A percentile compares a stretch with the other conserved stretches of the same genome.
Conservation (phyloP, 1,284 basidiomycete species). For the Fomes fomentarius region DNA sequence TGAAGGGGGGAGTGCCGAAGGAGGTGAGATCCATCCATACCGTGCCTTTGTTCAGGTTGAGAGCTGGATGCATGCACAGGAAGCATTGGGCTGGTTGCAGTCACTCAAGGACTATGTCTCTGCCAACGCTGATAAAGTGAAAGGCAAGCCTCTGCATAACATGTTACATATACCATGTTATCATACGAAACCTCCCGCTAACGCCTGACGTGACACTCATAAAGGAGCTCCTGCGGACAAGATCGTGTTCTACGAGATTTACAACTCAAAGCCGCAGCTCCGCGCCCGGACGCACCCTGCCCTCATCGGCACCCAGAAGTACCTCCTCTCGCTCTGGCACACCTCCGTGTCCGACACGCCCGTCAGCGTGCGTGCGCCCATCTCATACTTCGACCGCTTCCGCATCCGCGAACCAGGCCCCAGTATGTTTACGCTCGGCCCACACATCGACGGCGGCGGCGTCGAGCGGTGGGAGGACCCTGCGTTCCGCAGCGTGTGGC, state of each 20-base stretch:
- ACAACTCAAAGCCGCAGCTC: slow-evolving; percentile 66
- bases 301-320: slow-evolving; percentile 52
- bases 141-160: too few relatives aligned
- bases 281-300: slow-evolving; percentile 57
- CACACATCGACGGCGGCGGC: slow-evolving; percentile 78
- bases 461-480: slow-evolving; percentile 83
- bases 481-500: slow-evolving; percentile 60
- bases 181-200: too few relatives aligned
- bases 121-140: slow-evolving; percentile 51
- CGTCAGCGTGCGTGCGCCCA: slow-evolving; percentile 58
- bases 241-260: slow-evolving; percentile 76
- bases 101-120: slow-evolving; percentile 58
- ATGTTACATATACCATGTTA: too few relatives aligned
- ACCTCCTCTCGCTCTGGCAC: slow-evolving; percentile 66
- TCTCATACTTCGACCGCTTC: slow-evolving; percentile 79
- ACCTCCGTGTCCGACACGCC: slow-evolving; percentile 40
- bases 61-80: slow-evolving; percentile 33
- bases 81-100: slow-evolving; percentile 66
- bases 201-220: slow-evolving; percentile 9
- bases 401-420: slow-evolving; percentile 78
- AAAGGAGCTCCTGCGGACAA: slow-evolving; percentile 68
- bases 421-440: slow-evolving; percentile 59
- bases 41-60: too few relatives aligned
- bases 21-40: slow-evolving; percentile 39
- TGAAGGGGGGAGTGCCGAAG: slow-evolving; percentile 60